Conservation (phyloP, 1,139 yeast genomes). For the Zygosaccharomyces sapae region DNA sequence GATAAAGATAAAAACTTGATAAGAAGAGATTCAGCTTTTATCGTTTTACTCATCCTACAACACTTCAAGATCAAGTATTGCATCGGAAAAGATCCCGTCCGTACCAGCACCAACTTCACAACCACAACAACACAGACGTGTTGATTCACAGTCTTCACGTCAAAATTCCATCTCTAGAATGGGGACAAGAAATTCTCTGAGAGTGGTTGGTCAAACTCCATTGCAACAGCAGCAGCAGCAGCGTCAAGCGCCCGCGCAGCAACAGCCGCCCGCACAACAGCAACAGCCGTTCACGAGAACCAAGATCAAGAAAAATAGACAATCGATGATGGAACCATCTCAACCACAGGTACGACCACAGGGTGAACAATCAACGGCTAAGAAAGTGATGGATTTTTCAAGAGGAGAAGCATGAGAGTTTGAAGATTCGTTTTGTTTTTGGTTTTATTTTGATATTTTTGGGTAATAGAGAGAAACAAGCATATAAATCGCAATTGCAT, state of each 20-base stretch:
- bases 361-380: slow-evolving; percentile 59
- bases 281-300: neutral
- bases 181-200: slow-evolving; percentile 5
- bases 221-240: too few species aligned
- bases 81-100: slow-evolving; percentile 13
- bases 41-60: slow-evolving; percentile 30
- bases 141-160: neutral
- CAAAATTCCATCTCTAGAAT: slow-evolving; percentile 3
- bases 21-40: slow-evolving; percentile 29
- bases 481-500: too few species aligned
- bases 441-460: neutral
- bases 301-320: slow-evolving; percentile 11
- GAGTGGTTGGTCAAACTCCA: too few species aligned
- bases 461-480: neutral
- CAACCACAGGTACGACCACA: slow-evolving; percentile 16
- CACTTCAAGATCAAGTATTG: slow-evolving; percentile 24
- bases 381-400: slow-evolving; percentile 78
- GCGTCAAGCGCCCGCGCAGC: neutral
- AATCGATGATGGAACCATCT: slow-evolving; percentile 18
- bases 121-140: neutral
- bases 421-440: slow-evolving; percentile 9
- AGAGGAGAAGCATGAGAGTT: slow-evolving; percentile 59
- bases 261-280: neutral
- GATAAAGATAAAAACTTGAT: slow-evolving; percentile 10
- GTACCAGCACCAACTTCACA: neutral